A percentile compares a stretch with the other conserved stretches of the same genome.
These are phyloP conservation scores for Cryphonectria nitschkei DNA, from an alignment of 2,329 filamentous ascomycete species.

Conservation along the genomic window DNA sequence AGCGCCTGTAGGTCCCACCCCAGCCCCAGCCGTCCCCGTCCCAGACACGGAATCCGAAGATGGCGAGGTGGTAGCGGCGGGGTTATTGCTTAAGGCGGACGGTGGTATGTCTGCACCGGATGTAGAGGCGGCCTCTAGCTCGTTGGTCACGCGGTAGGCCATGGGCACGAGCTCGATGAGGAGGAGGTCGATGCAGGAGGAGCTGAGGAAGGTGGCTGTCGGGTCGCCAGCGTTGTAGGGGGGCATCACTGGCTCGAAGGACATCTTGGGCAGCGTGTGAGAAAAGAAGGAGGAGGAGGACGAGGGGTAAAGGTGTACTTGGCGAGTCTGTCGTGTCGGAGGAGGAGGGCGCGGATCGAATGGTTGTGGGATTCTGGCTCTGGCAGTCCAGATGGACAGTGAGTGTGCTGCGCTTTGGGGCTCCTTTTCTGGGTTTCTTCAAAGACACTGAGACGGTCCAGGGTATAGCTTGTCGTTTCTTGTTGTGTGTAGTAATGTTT, in stretches of 20 bases:
- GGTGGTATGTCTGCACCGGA: conserved; percentile 6
- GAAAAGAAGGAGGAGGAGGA: not conserved
- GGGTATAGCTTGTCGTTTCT: not conserved
- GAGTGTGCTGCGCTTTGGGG: not conserved
- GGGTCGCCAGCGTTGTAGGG: conserved; percentile 76
- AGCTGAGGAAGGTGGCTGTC: conserved; percentile 74
- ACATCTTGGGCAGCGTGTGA: conserved; percentile 55
- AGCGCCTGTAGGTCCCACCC: conserved; percentile 22
- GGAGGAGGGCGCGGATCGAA: no score
- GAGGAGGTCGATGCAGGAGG: conserved; percentile 89
- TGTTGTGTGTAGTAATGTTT: not conserved
- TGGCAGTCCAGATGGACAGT: no score
- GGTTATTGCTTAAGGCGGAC: not conserved
- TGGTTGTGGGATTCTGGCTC: no score
- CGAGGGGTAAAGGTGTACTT: no score
- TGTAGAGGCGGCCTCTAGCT: conserved; percentile 59
- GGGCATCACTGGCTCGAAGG: conserved; percentile 71
- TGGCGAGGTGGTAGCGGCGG: conserved; percentile 3
- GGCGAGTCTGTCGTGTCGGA: not conserved
- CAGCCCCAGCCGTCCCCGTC: conserved; percentile 29
- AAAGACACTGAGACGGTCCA: not conserved
- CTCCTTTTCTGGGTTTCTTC: not conserved
- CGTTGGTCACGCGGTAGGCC: conserved; percentile 81
- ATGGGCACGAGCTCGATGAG: conserved; percentile 96
- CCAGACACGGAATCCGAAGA: conserved; percentile 29